These are phyloP conservation scores for Malbranchea zuffiana DNA, from an alignment of 2,329 filamentous ascomycete species.

Conservation along the genomic window DNA sequence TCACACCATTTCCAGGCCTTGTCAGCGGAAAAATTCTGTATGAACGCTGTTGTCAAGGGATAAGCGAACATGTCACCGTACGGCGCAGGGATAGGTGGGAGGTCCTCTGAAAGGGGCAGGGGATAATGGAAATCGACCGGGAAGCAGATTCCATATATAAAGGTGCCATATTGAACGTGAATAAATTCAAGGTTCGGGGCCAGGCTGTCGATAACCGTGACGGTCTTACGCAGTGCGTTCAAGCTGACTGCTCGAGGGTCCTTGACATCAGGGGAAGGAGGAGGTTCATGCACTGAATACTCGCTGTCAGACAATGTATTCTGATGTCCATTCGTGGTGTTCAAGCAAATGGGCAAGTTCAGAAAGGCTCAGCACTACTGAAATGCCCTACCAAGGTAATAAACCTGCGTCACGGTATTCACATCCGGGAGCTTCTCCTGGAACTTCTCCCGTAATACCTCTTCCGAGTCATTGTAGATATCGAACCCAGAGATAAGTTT, in stretches of 20 bases:
- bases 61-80: conserved; percentile 20
- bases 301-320: neutral
- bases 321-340: neutral
- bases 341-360: neutral
- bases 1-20: conserved; percentile 25
- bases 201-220: conserved; percentile 17
- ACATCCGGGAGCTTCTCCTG: conserved; percentile 10
- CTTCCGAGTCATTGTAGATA: conserved; percentile 19
- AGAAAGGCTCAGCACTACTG: neutral
- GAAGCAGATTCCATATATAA: conserved; percentile 20
- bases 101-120: conserved; percentile 18
- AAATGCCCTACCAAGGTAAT: conserved; percentile 10
- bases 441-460: conserved; percentile 14
- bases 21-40: conserved; percentile 16
- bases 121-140: conserved; percentile 21
- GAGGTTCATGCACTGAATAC: conserved; percentile 9
- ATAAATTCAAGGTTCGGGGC: conserved; percentile 19
- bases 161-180: conserved; percentile 19
- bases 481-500: conserved; percentile 34
- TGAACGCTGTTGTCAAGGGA: conserved; percentile 18
- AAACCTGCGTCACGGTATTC: conserved; percentile 18
- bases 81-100: conserved; percentile 19
- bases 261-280: conserved; percentile 1
- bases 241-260: conserved; percentile 7
- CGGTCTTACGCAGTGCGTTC: conserved; percentile 14